Evolutionary conservation across 2,329 filamentous ascomycete genomes (phyloP).

Genomic region (Claviceps citrina): DNA sequence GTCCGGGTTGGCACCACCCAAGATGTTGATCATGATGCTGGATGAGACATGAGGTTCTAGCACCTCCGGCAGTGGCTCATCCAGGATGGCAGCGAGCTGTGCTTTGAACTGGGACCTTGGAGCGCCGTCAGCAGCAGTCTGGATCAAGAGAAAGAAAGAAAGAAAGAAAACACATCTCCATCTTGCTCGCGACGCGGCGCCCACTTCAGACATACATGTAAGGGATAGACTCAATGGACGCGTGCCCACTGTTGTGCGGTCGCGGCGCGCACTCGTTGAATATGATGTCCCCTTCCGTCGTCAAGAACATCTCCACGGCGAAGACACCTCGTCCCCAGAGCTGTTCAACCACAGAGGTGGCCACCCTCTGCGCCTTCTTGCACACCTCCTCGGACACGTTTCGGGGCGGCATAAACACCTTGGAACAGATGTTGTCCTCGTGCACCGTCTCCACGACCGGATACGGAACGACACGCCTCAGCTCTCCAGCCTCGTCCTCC

Average conservation of each 20-base stretch:
- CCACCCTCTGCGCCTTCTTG: constrained; percentile 56
- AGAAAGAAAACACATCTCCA: too few relatives aligned
- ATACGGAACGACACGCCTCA: constrained; percentile 49
- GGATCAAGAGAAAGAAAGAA: too few relatives aligned
- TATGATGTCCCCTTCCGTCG: constrained; percentile 42
- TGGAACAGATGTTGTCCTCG: constrained; percentile 88
- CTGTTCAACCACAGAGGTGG: constrained; percentile 60
- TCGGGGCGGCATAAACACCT: constrained; percentile 74
- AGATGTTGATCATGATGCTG: constrained; percentile 68
- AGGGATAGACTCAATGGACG: constrained; percentile 81
- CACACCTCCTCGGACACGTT: constrained; percentile 46
- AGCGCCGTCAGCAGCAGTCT: neutral
- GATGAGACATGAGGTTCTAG: constrained; percentile 43
- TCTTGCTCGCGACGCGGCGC: neutral
- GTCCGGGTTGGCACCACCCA: constrained; percentile 50
- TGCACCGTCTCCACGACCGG: constrained; percentile 90
- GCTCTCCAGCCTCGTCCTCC: constrained; percentile 43
- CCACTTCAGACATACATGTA: constrained; percentile 30
- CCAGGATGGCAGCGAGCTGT: constrained; percentile 74
- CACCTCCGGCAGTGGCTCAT: constrained; percentile 36
- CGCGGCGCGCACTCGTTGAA: constrained; percentile 40
- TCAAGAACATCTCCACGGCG: constrained; percentile 89
- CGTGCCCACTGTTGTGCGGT: constrained; percentile 82
- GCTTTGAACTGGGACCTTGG: constrained; percentile 69
- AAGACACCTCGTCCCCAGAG: constrained; percentile 87